phyloP scores from a whole-genome alignment of 129 eudicot genomes.

The Saposhnikovia divaricata region DNA sequence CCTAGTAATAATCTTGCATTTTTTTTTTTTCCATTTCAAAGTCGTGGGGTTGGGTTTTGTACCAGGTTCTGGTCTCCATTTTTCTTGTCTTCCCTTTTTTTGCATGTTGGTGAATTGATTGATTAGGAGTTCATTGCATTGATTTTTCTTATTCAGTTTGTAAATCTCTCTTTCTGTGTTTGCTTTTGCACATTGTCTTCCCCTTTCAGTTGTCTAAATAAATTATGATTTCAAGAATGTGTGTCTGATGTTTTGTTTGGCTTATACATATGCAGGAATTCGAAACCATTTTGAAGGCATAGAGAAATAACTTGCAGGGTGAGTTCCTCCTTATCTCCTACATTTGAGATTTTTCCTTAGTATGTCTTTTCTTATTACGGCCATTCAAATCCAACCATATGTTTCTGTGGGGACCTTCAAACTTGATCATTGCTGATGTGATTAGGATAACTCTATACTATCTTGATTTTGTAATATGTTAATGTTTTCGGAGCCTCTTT shows the following conservation, averaged over 20 bases:
- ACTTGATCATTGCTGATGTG: neutral
- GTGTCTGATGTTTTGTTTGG: neutral
- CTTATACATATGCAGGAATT: neutral
- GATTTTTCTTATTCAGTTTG: neutral
- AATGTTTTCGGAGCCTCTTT: too few relatives aligned
- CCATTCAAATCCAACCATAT: too few relatives aligned
- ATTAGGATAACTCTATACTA: neutral
- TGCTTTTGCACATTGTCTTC: neutral
- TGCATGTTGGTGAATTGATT: neutral
- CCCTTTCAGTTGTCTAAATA: neutral
- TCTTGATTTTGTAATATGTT: neutral
- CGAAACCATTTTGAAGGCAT: neutral
- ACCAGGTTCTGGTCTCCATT: neutral
- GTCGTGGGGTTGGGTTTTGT: neutral
- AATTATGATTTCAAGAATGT: neutral
- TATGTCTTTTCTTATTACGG: neutral
- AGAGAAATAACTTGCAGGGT: neutral
- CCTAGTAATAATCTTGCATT: neutral
- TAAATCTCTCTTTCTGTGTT: neutral
- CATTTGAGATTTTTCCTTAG: neutral
- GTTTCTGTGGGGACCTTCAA: neutral
- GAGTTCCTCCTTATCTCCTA: neutral
- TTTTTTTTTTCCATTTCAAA: neutral
- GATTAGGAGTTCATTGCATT: neutral
- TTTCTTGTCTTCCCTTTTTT: neutral